Evolutionary conservation across 495 filamentous ascomycete species (phyloP).

Genomic region (Hyaloscypha hepaticicola): DNA sequence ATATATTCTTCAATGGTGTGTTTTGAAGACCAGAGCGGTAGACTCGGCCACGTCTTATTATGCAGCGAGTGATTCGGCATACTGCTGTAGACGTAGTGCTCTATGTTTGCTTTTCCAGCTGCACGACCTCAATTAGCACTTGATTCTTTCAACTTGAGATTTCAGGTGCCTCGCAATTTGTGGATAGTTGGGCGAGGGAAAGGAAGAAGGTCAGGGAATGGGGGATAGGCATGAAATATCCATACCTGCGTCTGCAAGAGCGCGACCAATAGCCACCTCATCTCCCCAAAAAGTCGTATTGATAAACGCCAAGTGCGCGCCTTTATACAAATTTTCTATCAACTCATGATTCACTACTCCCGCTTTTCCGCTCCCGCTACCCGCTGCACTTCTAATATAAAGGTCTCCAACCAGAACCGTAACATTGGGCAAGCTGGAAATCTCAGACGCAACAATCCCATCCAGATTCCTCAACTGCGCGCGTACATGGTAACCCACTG

Average conservation of each 20-base stretch:
- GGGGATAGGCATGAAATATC: no score
- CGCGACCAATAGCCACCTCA: constrained; percentile 82
- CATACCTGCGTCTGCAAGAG: constrained; percentile 69
- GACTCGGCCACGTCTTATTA: constrained; percentile 60
- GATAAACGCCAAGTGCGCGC: constrained; percentile 88
- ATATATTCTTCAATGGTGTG: constrained; percentile 90
- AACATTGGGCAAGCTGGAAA: constrained; percentile 77
- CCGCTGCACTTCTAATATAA: constrained; percentile 49
- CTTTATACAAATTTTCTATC: constrained; percentile 75
- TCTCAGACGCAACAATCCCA: constrained; percentile 80
- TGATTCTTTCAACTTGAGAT: no score
- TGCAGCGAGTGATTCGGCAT: constrained; percentile 94
- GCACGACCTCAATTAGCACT: no score
- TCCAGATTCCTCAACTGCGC: constrained; percentile 84
- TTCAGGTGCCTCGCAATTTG: no score
- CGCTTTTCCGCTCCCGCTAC: constrained; percentile 16
- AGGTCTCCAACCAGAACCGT: constrained; percentile 78
- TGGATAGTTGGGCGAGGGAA: no score
- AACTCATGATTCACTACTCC: constrained; percentile 57
- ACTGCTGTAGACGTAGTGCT: constrained; percentile 92
- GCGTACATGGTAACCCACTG: constrained; percentile 85
- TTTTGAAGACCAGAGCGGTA: constrained; percentile 91
- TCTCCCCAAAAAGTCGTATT: constrained; percentile 98
- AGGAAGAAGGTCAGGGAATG: no score
- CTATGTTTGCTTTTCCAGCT: constrained; percentile 80